Base-by-base conservation (phyloP, 345 rosid species). In the Kandelia obovata region DNA sequence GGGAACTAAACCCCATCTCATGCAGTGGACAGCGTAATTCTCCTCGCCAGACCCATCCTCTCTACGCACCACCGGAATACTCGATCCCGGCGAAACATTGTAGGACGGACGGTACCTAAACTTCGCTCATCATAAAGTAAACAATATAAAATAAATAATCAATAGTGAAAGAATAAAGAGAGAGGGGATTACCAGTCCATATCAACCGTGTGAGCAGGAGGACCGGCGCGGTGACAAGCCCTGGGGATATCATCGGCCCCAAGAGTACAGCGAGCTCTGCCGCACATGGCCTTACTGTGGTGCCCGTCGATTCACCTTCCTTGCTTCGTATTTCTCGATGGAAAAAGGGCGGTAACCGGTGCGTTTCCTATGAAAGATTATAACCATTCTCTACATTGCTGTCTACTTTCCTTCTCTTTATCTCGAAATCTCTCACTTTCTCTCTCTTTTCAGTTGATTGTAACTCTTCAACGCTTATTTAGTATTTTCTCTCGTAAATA, bases 1-100 rank as follows among this genome's bases (percentile, higher is more conserved):
- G 10, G 97, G 97, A 71, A 91, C 68, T 70, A 94, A 75, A 3
- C 98, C 98, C 98, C 98, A 94, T 53, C 79, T 87, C 97, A 94
- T 94, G 79, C 86, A 87, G 28, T 91, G 96, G 31, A 94, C 68
- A 68, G 76, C 79, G 70, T 76, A 83, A 58, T 82, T 87, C 13
- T 66, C 84, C 56, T 78, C 78, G 11, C 47, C 81, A 0, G 83
- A 61, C 15, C 71, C 84, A 31, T 77, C 87, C n/a, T 78, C 92
- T 74, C 85, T 79, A 5, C 89, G 81, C 35, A 91, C 39, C 70
- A 94, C 87, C 37, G 92, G 92, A 69, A 91, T n/a, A 70, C 81
- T 80, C 49, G 78, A 74, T 8, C 97, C 97, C 16, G 97, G 97
- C 1, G 90, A 84, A 35, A 79, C 87, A 65, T 91, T 94, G 78